Base-by-base conservation (phyloP, 2,329 filamentous ascomycete genomes). In the Pyricularia pennisetigena region DNA sequence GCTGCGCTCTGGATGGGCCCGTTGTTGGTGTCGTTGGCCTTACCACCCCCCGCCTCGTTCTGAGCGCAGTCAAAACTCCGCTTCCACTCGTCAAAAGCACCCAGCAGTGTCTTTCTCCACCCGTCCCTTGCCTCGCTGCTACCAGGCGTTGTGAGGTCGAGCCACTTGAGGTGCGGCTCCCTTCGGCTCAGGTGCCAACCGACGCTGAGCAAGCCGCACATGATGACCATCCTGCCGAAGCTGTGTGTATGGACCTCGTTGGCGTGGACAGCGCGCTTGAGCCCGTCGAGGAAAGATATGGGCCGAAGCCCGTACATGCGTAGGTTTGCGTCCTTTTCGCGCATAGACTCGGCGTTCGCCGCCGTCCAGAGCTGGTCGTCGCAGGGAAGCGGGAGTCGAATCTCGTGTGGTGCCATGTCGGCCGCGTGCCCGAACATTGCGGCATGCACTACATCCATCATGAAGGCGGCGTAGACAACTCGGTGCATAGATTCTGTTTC, bases 371-470 rank as follows among this genome's bases (percentile, higher is more conserved):
- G 79, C 1, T 88, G 86, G 77, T 97, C 93, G 73, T 97, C 93
- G 75, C 93, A 97, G 0, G 93, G 93, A 4, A 97, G 80, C 0
- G 92, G 91, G 4, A 97, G 82, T 5, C 92, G 88, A 79, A 97
- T 91, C 77, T 97, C 93, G 74, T 97, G 92, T 0, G 93, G 91
- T 0, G 93, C 91, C 92, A 97, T 96, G 70, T 94, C 92, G 0
- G 92, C 92, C 0, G 90, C 88, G 76, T 97, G 93, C 0, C 93
- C 93, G 74, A 97, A 97, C 88, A 97, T 95, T 26, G 91, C 93
- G 0, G 93, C 93, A 75, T 97, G 93, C 0, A 92, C 90, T 7
- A 92, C 91, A 74, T 97, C 93, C 74, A 97, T 87, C 74, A 97
- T 90, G 76, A 97, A 97, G 0, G 93, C 93, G 0, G 89, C 92